Evolutionary conservation across 495 filamentous ascomycete genomes (phyloP).

Genomic region (Penicillium parvum): DNA sequence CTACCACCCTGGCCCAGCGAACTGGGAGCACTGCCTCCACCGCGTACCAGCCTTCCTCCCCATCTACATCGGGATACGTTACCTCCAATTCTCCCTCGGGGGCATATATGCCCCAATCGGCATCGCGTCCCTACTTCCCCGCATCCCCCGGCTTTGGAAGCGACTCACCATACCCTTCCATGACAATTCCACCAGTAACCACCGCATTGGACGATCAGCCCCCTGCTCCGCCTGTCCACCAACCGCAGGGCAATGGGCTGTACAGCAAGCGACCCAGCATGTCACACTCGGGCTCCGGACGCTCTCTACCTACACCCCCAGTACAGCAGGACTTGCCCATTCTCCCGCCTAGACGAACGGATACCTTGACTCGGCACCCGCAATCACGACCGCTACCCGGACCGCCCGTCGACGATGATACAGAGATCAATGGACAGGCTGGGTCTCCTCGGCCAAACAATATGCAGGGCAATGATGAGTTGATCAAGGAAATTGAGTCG

Average conservation of each 20-base stretch:
- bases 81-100: constrained; percentile 23
- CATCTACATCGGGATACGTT: constrained; percentile 20
- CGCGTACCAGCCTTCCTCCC: constrained; percentile 22
- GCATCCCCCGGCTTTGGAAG: constrained; percentile 24
- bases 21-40: constrained; percentile 8
- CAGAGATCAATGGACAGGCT: constrained; percentile 10
- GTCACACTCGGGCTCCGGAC: constrained; percentile 33
- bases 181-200: constrained; percentile 20
- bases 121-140: constrained; percentile 26
- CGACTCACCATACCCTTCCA: constrained; percentile 27
- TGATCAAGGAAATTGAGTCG: constrained; percentile 47
- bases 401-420: constrained; percentile 46
- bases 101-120: constrained; percentile 14
- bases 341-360: constrained; percentile 46
- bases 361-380: constrained; percentile 54
- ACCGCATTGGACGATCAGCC: constrained; percentile 39
- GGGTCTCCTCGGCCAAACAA: constrained; percentile 6
- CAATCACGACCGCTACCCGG: constrained; percentile 59
- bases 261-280: constrained; percentile 30
- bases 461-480: constrained; percentile 32
- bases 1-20: constrained; percentile 7
- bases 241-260: constrained; percentile 25
- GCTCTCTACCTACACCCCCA: constrained; percentile 37
- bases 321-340: constrained; percentile 42
- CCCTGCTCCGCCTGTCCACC: constrained; percentile 45